Evolutionary conservation across 1,139 yeast genomes (phyloP).

Genomic region (Kazachstania sp.): DNA sequence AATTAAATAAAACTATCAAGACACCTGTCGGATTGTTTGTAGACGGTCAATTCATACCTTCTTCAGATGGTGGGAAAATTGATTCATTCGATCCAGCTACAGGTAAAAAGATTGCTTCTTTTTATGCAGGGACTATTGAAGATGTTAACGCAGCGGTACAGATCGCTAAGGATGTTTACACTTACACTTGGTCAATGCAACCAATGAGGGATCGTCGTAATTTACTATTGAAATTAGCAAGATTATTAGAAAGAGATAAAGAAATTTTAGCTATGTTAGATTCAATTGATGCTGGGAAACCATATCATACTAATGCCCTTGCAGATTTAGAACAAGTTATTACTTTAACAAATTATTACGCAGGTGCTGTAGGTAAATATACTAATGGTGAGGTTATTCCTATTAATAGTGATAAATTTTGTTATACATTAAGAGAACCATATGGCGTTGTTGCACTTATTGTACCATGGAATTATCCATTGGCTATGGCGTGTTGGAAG

Average conservation of each 20-base stretch:
- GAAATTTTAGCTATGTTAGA: constrained; percentile 49
- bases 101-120: constrained; percentile 55
- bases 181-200: constrained; percentile 40
- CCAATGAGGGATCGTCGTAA: constrained; percentile 43
- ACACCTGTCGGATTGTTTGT: constrained; percentile 63
- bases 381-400: constrained; percentile 66
- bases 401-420: constrained; percentile 51
- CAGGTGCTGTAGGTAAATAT: constrained; percentile 84
- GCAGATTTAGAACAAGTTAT: constrained; percentile 57
- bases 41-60: constrained; percentile 49
- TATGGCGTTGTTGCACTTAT: constrained; percentile 72
- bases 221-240: constrained; percentile 44
- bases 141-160: constrained; percentile 74
- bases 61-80: constrained; percentile 43
- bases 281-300: constrained; percentile 61
- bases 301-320: constrained; percentile 42
- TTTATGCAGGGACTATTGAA: constrained; percentile 54
- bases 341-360: constrained; percentile 58
- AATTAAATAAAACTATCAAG: constrained; percentile 32
- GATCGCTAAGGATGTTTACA: constrained; percentile 65
- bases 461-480: constrained; percentile 71
- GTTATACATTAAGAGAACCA: constrained; percentile 77
- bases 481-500: constrained; percentile 66
- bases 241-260: constrained; percentile 42
- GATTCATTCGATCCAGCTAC: constrained; percentile 59